Percentiles rank a stretch among this genome's conserved stretches.
Evolutionary conservation across 2,329 filamentous ascomycete species (phyloP).

Genomic region (Penicillium sp.): DNA sequence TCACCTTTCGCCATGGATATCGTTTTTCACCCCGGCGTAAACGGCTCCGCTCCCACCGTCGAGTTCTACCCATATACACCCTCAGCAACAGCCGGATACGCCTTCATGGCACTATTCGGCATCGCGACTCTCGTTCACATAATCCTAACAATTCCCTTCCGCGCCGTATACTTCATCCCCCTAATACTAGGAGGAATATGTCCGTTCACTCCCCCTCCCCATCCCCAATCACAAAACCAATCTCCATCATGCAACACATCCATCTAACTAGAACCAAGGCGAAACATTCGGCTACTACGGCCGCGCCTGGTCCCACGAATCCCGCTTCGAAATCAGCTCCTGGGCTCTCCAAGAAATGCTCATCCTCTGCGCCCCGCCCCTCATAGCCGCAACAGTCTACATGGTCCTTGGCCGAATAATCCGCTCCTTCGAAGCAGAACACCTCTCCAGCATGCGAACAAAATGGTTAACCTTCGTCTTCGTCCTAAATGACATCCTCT

Average conservation of each 20-base stretch:
- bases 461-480: constrained; percentile 45
- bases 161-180: constrained; percentile 43
- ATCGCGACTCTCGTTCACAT: constrained; percentile 35
- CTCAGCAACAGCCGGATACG: constrained; percentile 37
- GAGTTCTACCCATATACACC: constrained; percentile 45
- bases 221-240: background rate
- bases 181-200: constrained; percentile 43
- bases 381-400: constrained; percentile 44
- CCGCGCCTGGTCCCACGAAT: constrained; percentile 38
- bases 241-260: background rate
- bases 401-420: constrained; percentile 49
- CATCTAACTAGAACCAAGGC: constrained; percentile 31
- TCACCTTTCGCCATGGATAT: constrained; percentile 32
- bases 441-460: constrained; percentile 37
- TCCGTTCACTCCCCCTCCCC: constrained; percentile 21
- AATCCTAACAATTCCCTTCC: constrained; percentile 35
- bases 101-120: constrained; percentile 42
- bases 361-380: constrained; percentile 45
- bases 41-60: constrained; percentile 35
- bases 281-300: constrained; percentile 44
- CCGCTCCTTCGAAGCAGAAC: constrained; percentile 38
- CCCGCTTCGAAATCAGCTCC: constrained; percentile 26
- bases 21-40: constrained; percentile 34
- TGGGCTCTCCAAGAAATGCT: constrained; percentile 45
- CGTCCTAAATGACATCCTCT: constrained; percentile 41